Percentiles rank a stretch among this genome's conserved stretches.
Evolutionary conservation across 2,329 filamentous ascomycete species (phyloP).

Genomic region (Rosellinia necatrix): DNA sequence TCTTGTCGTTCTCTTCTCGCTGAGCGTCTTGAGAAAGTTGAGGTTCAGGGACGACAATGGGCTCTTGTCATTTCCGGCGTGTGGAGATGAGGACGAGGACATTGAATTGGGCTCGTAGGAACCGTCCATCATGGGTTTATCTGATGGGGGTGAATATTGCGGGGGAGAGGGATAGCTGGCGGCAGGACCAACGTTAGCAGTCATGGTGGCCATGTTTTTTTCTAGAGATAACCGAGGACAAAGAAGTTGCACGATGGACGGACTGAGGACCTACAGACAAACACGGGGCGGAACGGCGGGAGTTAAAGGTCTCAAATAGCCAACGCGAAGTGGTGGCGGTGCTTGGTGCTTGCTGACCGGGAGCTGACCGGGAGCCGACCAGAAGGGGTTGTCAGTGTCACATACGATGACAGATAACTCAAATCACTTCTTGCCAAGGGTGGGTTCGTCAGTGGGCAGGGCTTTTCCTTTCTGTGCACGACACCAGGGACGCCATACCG

Average conservation of each 20-base stretch:
- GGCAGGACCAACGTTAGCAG: slow-evolving; percentile 44
- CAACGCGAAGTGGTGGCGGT: slow-evolving; percentile 28
- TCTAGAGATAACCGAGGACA: background rate
- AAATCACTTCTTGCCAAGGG: slow-evolving; percentile 28
- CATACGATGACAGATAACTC: slow-evolving; percentile 32
- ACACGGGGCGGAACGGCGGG: slow-evolving; percentile 21
- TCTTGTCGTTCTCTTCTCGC: slow-evolving; percentile 77
- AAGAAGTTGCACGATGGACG: slow-evolving; percentile 17
- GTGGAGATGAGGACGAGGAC: slow-evolving; percentile 54
- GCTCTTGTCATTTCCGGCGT: slow-evolving; percentile 38
- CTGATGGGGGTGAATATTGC: slow-evolving; percentile 40
- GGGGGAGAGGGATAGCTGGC: slow-evolving; percentile 45
- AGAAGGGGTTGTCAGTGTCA: slow-evolving; percentile 25
- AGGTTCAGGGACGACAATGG: slow-evolving; percentile 56
- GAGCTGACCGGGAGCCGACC: slow-evolving; percentile 22
- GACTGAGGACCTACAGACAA: slow-evolving; percentile 20
- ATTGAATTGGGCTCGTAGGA: slow-evolving; percentile 46
- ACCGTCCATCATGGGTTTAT: slow-evolving; percentile 41
- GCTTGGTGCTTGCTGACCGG: too few species aligned
- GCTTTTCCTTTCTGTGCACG: slow-evolving; percentile 10
- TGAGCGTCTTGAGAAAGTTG: slow-evolving; percentile 68
- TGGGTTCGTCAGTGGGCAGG: slow-evolving; percentile 20
- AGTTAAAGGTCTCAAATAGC: slow-evolving; percentile 28
- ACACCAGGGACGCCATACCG: slow-evolving; percentile 22
- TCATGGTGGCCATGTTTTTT: slow-evolving; percentile 34